Evolutionary conservation across 2,329 filamentous ascomycete genomes (phyloP).

Genomic region (Aspergillus viridinutans): DNA sequence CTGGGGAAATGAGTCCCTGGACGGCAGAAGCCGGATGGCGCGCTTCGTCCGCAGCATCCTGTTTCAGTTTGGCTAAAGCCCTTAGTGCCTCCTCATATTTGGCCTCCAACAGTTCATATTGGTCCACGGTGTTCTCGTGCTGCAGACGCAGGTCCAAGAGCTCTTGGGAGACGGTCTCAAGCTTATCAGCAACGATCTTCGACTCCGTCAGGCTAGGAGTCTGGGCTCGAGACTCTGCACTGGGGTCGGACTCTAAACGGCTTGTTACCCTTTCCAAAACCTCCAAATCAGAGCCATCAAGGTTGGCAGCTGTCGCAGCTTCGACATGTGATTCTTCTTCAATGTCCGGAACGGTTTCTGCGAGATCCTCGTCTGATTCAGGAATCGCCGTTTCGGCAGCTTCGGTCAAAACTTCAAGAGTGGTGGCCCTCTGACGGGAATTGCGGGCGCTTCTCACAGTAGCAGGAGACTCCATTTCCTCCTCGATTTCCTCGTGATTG

Average conservation of each 20-base stretch:
- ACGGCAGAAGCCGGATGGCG: conserved; percentile 51
- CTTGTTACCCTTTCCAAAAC: conserved; percentile 34
- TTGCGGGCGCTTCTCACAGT: conserved; percentile 16
- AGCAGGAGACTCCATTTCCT: conserved; percentile 12
- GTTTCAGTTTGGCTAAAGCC: conserved; percentile 69
- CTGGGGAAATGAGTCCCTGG: conserved; percentile 40
- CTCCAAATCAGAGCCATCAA: conserved; percentile 31
- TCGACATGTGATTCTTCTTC: conserved; percentile 21
- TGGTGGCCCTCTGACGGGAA: conserved; percentile 31
- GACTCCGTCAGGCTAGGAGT: conserved; percentile 71
- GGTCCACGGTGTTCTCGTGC: conserved; percentile 76
- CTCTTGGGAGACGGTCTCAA: conserved; percentile 87
- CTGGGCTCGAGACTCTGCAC: conserved; percentile 36
- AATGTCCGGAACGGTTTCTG: conserved; percentile 29
- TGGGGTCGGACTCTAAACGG: conserved; percentile 20
- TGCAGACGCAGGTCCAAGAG: conserved; percentile 85
- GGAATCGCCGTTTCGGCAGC: conserved; percentile 44
- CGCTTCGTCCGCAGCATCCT: conserved; percentile 78
- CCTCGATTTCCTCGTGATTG: conserved; percentile 20
- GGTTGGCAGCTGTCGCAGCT: conserved; percentile 13
- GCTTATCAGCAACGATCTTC: conserved; percentile 84
- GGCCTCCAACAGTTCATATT: conserved; percentile 74
- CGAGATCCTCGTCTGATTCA: conserved; percentile 41
- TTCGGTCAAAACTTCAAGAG: conserved; percentile 41
- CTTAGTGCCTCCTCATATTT: conserved; percentile 91